These are phyloP conservation scores for Phaeosphaeriaceae sp. DNA, from an alignment of 2,329 filamentous ascomycete species.

Conservation along the genomic window DNA sequence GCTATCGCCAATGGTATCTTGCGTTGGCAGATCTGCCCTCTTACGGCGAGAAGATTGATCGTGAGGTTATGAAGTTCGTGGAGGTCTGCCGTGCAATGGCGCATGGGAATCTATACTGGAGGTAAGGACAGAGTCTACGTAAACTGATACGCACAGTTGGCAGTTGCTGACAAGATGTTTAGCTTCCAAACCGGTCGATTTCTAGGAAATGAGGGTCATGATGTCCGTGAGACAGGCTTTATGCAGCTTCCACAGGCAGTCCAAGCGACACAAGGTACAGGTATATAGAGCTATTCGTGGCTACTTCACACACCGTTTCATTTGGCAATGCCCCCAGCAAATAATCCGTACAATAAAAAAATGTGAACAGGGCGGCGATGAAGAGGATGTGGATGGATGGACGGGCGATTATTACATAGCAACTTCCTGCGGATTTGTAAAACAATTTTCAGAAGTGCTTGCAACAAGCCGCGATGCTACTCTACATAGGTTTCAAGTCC, in stretches of 20 bases:
- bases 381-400: no score
- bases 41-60: neutral
- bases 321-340: no score
- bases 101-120: neutral
- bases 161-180: neutral
- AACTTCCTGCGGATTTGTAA: no score
- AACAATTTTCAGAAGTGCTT: no score
- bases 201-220: neutral
- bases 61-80: neutral
- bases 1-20: neutral
- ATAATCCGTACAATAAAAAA: no score
- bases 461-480: no score
- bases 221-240: neutral
- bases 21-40: neutral
- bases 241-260: neutral
- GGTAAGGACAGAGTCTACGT: neutral
- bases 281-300: no score
- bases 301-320: no score
- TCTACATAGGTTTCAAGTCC: no score
- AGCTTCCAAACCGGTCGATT: neutral
- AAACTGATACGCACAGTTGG: neutral
- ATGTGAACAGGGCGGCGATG: no score
- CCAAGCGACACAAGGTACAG: no score
- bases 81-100: neutral
- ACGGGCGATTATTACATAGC: no score